Evolutionary conservation across 1,284 basidiomycete species (phyloP).

Genomic region (Sanghuangporus baumii): DNA sequence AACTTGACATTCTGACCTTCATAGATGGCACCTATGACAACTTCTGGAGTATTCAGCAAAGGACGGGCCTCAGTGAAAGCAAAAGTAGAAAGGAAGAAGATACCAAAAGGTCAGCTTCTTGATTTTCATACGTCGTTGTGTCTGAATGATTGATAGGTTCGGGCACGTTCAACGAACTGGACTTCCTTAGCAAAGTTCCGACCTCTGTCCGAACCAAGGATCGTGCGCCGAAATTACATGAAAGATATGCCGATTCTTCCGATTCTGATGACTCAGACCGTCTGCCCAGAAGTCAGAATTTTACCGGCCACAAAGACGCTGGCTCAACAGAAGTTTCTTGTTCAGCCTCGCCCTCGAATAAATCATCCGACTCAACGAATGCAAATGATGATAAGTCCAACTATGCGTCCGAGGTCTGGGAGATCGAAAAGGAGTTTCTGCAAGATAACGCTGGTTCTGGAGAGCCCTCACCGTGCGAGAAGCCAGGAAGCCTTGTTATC

Average conservation of each 20-base stretch:
- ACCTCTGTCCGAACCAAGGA: neutral
- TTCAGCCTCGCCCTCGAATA: neutral
- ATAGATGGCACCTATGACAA: conserved; percentile 19
- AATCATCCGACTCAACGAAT: neutral
- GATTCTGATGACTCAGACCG: neutral
- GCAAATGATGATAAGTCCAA: conserved; percentile 7
- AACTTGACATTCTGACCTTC: conserved; percentile 27
- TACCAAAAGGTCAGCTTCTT: neutral
- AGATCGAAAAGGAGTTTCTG: conserved; percentile 48
- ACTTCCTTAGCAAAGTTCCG: conserved; percentile 38
- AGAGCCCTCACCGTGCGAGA: conserved; percentile 1
- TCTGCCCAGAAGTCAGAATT: neutral
- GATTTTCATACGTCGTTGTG: neutral
- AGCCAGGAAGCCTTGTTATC: conserved; percentile 25
- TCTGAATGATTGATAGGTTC: conserved; percentile 11
- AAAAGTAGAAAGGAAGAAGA: conserved; percentile 21
- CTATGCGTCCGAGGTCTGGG: conserved; percentile 54
- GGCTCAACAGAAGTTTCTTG: neutral
- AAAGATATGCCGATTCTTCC: neutral
- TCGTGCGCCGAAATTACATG: neutral
- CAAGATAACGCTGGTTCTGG: conserved; percentile 19
- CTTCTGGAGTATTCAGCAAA: conserved; percentile 62
- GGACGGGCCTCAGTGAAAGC: conserved; percentile 59
- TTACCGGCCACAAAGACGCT: neutral
- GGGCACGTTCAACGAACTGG: conserved; percentile 43